Evolutionary conservation across 2,329 filamentous ascomycete genomes (phyloP).

Genomic region (Nigrospora oryzae): DNA sequence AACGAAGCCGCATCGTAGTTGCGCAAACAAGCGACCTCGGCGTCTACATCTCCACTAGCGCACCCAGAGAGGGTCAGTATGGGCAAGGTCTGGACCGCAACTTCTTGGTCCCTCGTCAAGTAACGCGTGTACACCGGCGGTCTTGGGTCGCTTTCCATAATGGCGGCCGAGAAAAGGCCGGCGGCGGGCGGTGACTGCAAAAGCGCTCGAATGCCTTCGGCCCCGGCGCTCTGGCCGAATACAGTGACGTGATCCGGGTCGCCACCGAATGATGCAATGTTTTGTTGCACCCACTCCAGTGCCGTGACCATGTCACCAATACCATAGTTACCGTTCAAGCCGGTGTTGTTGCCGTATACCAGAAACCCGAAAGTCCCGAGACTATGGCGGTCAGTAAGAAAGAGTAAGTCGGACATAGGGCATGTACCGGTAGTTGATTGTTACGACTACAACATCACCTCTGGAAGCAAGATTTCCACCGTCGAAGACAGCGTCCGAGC

Average conservation of each 20-base stretch:
- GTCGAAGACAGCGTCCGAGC: slow-evolving; percentile 31
- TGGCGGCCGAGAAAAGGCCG: slow-evolving; percentile 38
- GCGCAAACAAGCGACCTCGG: slow-evolving; percentile 47
- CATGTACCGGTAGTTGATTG: slow-evolving; percentile 47
- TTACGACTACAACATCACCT: slow-evolving; percentile 50
- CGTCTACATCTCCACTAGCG: slow-evolving; percentile 27
- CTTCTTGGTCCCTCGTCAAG: slow-evolving; percentile 44
- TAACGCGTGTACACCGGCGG: slow-evolving; percentile 47
- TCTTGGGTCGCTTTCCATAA: slow-evolving; percentile 11
- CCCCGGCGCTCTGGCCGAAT: slow-evolving; percentile 10
- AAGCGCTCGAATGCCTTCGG: slow-evolving; percentile 40
- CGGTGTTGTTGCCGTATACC: not conserved
- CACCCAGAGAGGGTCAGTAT: slow-evolving; percentile 45
- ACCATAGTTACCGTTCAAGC: slow-evolving; percentile 8
- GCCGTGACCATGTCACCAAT: slow-evolving; percentile 10
- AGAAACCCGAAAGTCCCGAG: not conserved
- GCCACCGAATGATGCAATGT: slow-evolving; percentile 11
- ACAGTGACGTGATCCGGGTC: slow-evolving; percentile 9
- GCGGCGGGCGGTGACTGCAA: slow-evolving; percentile 37
- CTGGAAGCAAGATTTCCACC: slow-evolving; percentile 48
- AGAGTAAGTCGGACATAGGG: not conserved
- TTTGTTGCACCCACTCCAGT: slow-evolving; percentile 11
- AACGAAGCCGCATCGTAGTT: slow-evolving; percentile 29
- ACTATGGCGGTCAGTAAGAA: not conserved
- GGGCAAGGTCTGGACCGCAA: slow-evolving; percentile 35